Evolutionary conservation across 768 basidiomycete species (phyloP).

Genomic region (Pleurotus pulmonarius): DNA sequence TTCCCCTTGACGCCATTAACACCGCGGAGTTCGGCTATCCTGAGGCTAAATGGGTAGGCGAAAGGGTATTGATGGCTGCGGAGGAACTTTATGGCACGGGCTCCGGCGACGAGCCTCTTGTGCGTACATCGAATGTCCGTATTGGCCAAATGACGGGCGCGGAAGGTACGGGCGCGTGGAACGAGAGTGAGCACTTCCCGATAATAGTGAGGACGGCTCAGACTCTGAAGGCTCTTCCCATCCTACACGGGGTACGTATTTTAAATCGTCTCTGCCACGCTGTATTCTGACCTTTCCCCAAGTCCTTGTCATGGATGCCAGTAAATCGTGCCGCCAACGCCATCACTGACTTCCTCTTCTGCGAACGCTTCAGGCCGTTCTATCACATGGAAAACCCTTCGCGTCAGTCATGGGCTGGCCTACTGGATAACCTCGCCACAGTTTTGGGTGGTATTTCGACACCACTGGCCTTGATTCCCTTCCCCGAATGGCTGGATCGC

Average conservation of each 20-base stretch:
- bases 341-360: conserved; percentile 28
- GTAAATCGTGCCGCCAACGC: conserved; percentile 26
- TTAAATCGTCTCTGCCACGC: background rate
- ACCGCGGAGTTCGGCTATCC: conserved; percentile 26
- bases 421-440: conserved; percentile 21
- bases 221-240: conserved; percentile 22
- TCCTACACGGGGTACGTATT: conserved; percentile 24
- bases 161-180: conserved; percentile 33
- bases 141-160: conserved; percentile 35
- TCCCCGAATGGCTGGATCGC: conserved; percentile 24
- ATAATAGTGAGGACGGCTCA: conserved; percentile 28
- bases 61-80: conserved; percentile 24
- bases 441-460: conserved; percentile 16
- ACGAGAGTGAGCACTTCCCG: conserved; percentile 33
- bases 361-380: conserved; percentile 22
- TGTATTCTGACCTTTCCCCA: background rate
- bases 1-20: conserved; percentile 20
- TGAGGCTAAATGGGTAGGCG: conserved; percentile 37
- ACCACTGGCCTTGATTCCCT: conserved; percentile 21
- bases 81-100: conserved; percentile 21
- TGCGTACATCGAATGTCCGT: conserved; percentile 24
- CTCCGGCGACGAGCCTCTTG: conserved; percentile 11
- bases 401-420: conserved; percentile 28
- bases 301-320: conserved; percentile 35
- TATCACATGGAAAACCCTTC: conserved; percentile 35